Percentiles rank a stretch among this genome's conserved stretches.
Conservation (phyloP, 148 eudicot species). For the Chenopodium formosanum region DNA sequence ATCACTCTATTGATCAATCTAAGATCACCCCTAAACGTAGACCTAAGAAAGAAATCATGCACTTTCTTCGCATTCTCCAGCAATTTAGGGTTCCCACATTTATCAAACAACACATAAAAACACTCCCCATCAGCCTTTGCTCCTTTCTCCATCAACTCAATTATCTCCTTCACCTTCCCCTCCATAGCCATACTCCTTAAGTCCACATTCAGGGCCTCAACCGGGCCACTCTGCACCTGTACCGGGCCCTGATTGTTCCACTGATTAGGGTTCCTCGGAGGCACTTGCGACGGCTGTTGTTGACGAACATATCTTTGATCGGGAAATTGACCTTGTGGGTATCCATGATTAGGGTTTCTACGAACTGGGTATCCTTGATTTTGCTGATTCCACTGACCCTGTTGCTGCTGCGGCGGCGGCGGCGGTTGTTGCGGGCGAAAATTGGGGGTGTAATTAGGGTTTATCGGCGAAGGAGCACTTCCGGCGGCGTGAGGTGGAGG, state of each 20-base stretch:
- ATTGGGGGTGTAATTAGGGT: constrained; percentile 34
- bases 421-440: constrained; percentile 30
- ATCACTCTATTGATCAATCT: constrained; percentile 51
- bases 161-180: constrained; percentile 72
- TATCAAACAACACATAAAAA: constrained; percentile 56
- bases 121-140: constrained; percentile 52
- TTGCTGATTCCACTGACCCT: constrained; percentile 37
- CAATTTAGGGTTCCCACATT: constrained; percentile 54
- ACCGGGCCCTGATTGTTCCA: not conserved
- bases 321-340: constrained; percentile 27
- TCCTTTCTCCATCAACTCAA: constrained; percentile 62
- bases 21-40: constrained; percentile 50
- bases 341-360: constrained; percentile 28
- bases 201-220: constrained; percentile 38
- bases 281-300: not conserved
- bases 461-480: not conserved
- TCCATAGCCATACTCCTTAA: constrained; percentile 58
- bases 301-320: not conserved
- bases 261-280: constrained; percentile 11
- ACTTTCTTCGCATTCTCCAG: constrained; percentile 66
- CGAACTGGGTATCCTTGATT: constrained; percentile 32
- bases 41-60: constrained; percentile 63
- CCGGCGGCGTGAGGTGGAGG: constrained; percentile 20
- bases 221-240: constrained; percentile 16
- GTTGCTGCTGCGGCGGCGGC: not conserved